Conservation (phyloP, 2,329 filamentous ascomycete genomes). For the Penicillium carneum region DNA sequence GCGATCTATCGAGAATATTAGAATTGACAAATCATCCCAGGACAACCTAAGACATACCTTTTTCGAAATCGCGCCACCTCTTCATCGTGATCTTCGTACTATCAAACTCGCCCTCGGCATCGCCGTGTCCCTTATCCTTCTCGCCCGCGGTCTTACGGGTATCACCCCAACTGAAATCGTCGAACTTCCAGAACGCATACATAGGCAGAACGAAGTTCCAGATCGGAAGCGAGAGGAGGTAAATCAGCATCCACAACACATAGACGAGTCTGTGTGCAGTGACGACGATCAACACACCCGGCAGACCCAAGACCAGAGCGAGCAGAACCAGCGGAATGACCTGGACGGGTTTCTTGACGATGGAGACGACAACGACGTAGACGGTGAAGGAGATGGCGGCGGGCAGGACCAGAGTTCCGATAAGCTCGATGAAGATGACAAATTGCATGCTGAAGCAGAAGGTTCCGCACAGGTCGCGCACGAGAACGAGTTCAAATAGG, state of each 20-base stretch:
- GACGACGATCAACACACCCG: conserved; percentile 86
- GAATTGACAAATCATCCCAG: neutral
- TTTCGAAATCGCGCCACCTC: conserved; percentile 95
- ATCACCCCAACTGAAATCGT: conserved; percentile 99
- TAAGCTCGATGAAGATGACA: conserved; percentile 90
- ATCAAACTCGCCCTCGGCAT: conserved; percentile 94
- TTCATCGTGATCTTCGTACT: conserved; percentile 99
- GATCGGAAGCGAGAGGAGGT: conserved; percentile 87
- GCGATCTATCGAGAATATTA: conserved; percentile 44
- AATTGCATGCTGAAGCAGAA: conserved; percentile 99
- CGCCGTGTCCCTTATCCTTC: conserved; percentile 80
- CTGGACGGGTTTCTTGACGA: conserved; percentile 76
- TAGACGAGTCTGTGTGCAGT: conserved; percentile 94
- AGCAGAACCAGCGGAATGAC: conserved; percentile 90
- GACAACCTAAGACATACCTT: conserved; percentile 56
- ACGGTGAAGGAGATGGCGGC: conserved; percentile 97
- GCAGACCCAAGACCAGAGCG: conserved; percentile 88
- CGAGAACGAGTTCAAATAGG: conserved; percentile 93
- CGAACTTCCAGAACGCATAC: conserved; percentile 99
- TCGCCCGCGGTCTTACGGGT: conserved; percentile 94
- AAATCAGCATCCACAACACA: conserved; percentile 95
- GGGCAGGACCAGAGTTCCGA: conserved; percentile 91
- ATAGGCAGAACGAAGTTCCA: conserved; percentile 97
- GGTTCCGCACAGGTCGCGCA: conserved; percentile 93
- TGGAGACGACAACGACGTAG: conserved; percentile 90